phyloP scores from a whole-genome alignment of 2,329 filamentous ascomycete genomes.

The Penicillium sp. region DNA sequence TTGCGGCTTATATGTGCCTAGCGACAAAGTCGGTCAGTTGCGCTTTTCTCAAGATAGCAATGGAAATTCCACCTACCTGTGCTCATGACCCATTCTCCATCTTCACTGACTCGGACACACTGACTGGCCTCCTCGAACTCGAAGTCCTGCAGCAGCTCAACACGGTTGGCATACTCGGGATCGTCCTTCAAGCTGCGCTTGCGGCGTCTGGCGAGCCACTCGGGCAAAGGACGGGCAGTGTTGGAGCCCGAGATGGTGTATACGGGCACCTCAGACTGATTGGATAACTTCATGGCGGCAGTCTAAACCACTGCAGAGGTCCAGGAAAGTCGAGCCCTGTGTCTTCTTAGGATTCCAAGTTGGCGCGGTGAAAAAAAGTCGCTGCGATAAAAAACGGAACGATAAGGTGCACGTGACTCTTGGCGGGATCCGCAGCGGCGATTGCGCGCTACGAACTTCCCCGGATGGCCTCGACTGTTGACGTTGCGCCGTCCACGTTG shows the following conservation, averaged over 20 bases:
- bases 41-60: conserved; percentile 5
- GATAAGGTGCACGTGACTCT: conserved; percentile 39
- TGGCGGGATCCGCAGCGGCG: conserved; percentile 4
- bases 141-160: conserved; percentile 96
- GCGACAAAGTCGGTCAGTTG: conserved; percentile 13
- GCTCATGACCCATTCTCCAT: conserved; percentile 97
- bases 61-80: conserved; percentile 63
- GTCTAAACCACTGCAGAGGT: conserved; percentile 8
- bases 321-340: neutral
- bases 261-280: conserved; percentile 81
- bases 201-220: conserved; percentile 89
- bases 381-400: conserved; percentile 27
- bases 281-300: conserved; percentile 53
- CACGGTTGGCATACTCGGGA: conserved; percentile 86
- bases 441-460: conserved; percentile 32
- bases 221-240: conserved; percentile 83
- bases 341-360: too few species aligned
- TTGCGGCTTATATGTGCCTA: conserved; percentile 73
- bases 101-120: conserved; percentile 87
- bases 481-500: conserved; percentile 8
- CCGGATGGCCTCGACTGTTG: conserved; percentile 26
- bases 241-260: conserved; percentile 95
- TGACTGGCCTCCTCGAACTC: conserved; percentile 95
- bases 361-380: conserved; percentile 24
- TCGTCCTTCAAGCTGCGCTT: conserved; percentile 93